phyloP scores from a whole-genome alignment of 768 basidiomycete species.

The Trametes cinnabarina region DNA sequence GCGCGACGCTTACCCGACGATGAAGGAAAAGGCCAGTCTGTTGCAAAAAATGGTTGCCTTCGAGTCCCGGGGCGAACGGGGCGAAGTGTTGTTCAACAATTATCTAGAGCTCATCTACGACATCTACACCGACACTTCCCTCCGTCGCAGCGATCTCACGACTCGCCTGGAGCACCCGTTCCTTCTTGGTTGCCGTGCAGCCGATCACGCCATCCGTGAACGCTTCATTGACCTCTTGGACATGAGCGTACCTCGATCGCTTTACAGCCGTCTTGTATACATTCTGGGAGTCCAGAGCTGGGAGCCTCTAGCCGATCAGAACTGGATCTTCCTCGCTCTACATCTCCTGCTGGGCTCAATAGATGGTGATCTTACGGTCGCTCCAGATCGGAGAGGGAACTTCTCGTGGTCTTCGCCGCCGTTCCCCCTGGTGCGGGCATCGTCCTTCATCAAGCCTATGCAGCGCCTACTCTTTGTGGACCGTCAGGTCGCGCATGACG shows the following conservation, averaged over 20 bases:
- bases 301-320: conserved; percentile 88
- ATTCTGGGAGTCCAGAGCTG: conserved; percentile 92
- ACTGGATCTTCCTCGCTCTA: conserved; percentile 92
- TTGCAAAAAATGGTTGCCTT: conserved; percentile 85
- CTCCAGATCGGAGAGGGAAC: conserved; percentile 39
- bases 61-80: conserved; percentile 77
- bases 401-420: conserved; percentile 34
- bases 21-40: conserved; percentile 92
- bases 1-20: conserved; percentile 83
- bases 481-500: conserved; percentile 69
- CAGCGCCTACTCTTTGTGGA: conserved; percentile 84
- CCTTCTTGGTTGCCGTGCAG: conserved; percentile 84
- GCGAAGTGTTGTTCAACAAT: conserved; percentile 73
- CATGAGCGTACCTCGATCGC: conserved; percentile 78
- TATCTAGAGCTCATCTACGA: conserved; percentile 91
- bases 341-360: conserved; percentile 84
- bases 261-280: conserved; percentile 81
- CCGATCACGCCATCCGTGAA: conserved; percentile 74
- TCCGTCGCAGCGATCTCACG: conserved; percentile 92
- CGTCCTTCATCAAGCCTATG: conserved; percentile 66
- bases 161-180: conserved; percentile 91
- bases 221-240: conserved; percentile 90
- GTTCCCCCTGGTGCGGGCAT: conserved; percentile 46
- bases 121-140: conserved; percentile 83
- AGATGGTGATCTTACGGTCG: conserved; percentile 43